Base-by-base conservation (phyloP, 2,329 filamentous ascomycete species). In the Malbranchea zuffiana region DNA sequence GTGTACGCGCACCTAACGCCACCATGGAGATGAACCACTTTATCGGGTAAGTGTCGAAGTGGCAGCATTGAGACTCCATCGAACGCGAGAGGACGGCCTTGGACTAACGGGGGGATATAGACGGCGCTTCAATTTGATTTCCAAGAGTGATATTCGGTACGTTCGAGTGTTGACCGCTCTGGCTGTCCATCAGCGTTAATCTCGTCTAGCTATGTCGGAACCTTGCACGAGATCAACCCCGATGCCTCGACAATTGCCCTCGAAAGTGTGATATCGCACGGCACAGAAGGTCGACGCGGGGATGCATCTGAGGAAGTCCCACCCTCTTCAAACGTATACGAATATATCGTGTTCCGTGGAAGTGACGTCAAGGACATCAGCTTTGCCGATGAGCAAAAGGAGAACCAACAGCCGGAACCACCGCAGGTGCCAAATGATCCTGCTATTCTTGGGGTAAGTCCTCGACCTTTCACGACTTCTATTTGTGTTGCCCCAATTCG, bases 321-420 rank as follows among this genome's bases (percentile, higher is more conserved):
- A 24, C 74, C 85, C 3, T 88, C 84, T 21, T 80, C 90, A 44
- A 83, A 83, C 57, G 74, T 94, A 54, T 98, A 95, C 68, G 90
- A 96, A 59, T 96, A 95, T 67, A 96, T 98, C 55, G 86, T 98
- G 47, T 98, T 98, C 63, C 81, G 88, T 43, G 90, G 90, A 51
- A 95, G 85, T 61, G 90, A 98, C 68, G 90, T 98, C 56, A 98
- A 98, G 66, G 90, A 98, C 61, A 72, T 98, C 53, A 82, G 85
- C 52, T 88, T 98, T 54, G 87, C 94, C 54, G 82, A 94, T 51
- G 74, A 79, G 30, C 76, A 82, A 26, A 74, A 77, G 50, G 67
- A 76, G 45, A 75, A 76, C 51, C 78, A 83, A 59, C 77, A 86
- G 56, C 78, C 78, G 46, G 77, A 80, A 52, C 79, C 80, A 42